Conservation (phyloP, 23 red algal genomes). For the Gracilaria domingensis region DNA sequence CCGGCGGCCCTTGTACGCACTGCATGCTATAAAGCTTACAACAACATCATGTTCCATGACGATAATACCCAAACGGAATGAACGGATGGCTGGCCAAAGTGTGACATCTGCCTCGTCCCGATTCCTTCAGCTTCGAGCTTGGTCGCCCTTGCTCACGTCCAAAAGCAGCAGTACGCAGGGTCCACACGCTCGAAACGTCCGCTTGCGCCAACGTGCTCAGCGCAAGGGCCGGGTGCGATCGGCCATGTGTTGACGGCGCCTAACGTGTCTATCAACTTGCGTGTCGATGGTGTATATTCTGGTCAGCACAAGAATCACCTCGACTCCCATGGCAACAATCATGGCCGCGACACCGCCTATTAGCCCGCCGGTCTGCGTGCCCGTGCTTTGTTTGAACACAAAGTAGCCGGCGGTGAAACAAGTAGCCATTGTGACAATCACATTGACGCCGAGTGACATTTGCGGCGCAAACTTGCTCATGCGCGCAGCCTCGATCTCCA, state of each 20-base stretch:
- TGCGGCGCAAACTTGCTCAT: slow-evolving; percentile 48
- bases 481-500: slow-evolving; percentile 21
- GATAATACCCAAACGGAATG: too few relatives aligned
- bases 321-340: slow-evolving; percentile 66
- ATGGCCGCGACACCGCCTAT: slow-evolving; percentile 59
- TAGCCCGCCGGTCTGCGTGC: slow-evolving; percentile 28
- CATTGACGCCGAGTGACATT: slow-evolving; percentile 63
- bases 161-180: too few relatives aligned
- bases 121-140: too few relatives aligned
- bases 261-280: slow-evolving; percentile 15
- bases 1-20: too few relatives aligned
- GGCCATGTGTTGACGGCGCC: slow-evolving; percentile 19
- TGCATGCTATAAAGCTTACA: too few relatives aligned
- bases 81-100: too few relatives aligned
- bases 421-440: slow-evolving; percentile 74
- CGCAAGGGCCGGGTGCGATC: too few relatives aligned
- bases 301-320: slow-evolving; percentile 62
- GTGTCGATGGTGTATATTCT: slow-evolving; percentile 64
- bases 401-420: slow-evolving; percentile 70
- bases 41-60: too few relatives aligned
- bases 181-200: too few relatives aligned
- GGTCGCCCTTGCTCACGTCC: too few relatives aligned
- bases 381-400: slow-evolving; percentile 42
- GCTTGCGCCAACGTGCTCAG: too few relatives aligned
- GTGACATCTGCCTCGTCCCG: too few relatives aligned